phyloP scores from a whole-genome alignment of 768 basidiomycete species.

The Nidularia pulvinata region DNA sequence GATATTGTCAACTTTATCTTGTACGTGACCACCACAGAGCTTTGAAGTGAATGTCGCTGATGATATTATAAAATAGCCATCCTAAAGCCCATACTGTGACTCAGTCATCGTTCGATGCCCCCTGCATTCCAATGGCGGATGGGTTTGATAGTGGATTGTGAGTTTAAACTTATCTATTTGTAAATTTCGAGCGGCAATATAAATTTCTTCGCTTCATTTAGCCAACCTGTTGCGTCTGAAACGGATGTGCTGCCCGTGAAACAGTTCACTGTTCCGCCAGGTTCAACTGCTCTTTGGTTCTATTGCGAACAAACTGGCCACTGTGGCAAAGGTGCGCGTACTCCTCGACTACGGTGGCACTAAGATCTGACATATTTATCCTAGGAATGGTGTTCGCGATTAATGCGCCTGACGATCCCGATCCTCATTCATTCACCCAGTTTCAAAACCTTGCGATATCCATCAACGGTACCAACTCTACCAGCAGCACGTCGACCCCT shows the following conservation, averaged over 20 bases:
- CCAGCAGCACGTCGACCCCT: constrained; percentile 5
- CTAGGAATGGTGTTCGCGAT: constrained; percentile 68
- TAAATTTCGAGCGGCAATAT: neutral
- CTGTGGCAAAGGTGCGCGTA: constrained; percentile 36
- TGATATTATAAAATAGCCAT: constrained; percentile 19
- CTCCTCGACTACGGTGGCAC: neutral
- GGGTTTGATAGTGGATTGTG: constrained; percentile 37
- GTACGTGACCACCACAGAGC: constrained; percentile 26
- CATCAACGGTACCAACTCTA: constrained; percentile 20
- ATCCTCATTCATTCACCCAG: constrained; percentile 39
- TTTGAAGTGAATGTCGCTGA: too few species aligned
- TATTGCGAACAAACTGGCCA: constrained; percentile 55
- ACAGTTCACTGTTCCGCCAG: constrained; percentile 36
- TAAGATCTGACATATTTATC: neutral
- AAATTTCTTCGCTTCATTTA: constrained; percentile 1
- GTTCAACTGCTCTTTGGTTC: constrained; percentile 50
- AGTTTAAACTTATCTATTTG: constrained; percentile 6
- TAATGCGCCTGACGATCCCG: constrained; percentile 45
- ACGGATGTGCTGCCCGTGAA: constrained; percentile 33
- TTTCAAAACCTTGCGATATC: constrained; percentile 49
- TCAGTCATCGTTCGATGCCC: constrained; percentile 42
- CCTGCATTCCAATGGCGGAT: constrained; percentile 21
- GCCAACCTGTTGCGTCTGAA: constrained; percentile 38
- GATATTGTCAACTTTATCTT: constrained; percentile 50
- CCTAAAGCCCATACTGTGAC: constrained; percentile 51